Evolutionary conservation across 352 stramenopile genomes (phyloP), one percentile per base, ranked within the genome.

Genomic region (Plasmopara viticola): DNA sequence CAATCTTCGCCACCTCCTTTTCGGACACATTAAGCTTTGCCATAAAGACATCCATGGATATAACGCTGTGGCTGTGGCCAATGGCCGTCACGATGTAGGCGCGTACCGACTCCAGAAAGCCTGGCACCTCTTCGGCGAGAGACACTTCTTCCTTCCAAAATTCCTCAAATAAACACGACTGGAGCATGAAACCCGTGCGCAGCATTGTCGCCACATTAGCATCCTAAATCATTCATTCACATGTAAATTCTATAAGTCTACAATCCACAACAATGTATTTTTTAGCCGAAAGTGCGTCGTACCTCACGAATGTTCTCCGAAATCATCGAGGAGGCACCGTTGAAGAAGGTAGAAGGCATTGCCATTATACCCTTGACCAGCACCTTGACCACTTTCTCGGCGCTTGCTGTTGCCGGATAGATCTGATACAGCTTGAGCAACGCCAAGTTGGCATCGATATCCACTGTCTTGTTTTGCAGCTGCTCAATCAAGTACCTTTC

Each of bases 341-440:
- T 82, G 62, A 94, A 94, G 65, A 87, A 89, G 31, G 78, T 64
- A 48, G 79, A 90, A 31, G 81, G 83, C 13, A 83, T 57, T 17
- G 66, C 46, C 68, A 72, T 84, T 40, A 93, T 48, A 28, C 69
- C 74, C 71, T 93, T 93, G 47, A 82, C 56, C 29, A 93, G 64
- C 43, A 91, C 70, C 49, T 74, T 82, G 40, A 70, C 64, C 37
- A 87, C 78, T 28, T 84, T 74, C 48, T 74, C 66, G 34, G 70
- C 70, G n/a, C 87, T 80, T 9, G 59, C 44, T 41, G 68, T 64
- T 39, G 54, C 59, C 29, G 81, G 79, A 66, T 89, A 89, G 25
- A 94, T 56, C 42, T 84, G 60, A 68, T 90, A 94, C 45, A 94
- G 68, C 68, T 89, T 90, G 51, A 94, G 68, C 53, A 94, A 72